phyloP scores from a whole-genome alignment of 768 basidiomycete genomes.

The Phanerochaete carnosa region DNA sequence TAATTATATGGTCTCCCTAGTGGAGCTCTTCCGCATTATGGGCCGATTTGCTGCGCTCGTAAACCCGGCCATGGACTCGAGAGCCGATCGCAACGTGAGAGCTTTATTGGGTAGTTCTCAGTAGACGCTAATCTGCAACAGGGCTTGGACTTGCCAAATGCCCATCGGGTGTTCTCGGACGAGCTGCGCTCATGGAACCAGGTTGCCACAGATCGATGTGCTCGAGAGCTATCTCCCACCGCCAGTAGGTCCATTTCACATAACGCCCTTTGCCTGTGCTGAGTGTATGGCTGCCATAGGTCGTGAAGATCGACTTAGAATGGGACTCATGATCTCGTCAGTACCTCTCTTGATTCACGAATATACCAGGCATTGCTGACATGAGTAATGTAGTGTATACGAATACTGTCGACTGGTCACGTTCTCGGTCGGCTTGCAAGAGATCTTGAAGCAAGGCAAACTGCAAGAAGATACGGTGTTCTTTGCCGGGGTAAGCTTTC shows the following conservation, averaged over 20 bases:
- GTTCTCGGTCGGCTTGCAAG: constrained; percentile 52
- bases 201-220: constrained; percentile 14
- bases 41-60: constrained; percentile 24
- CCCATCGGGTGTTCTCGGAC: constrained; percentile 21
- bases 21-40: constrained; percentile 30
- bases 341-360: background rate
- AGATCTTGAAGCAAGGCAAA: constrained; percentile 37
- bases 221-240: constrained; percentile 14
- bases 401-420: constrained; percentile 45
- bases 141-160: constrained; percentile 18
- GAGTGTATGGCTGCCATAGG: background rate
- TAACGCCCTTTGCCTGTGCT: background rate
- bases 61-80: constrained; percentile 16
- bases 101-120: background rate
- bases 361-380: background rate
- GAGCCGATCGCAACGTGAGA: background rate
- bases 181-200: constrained; percentile 21
- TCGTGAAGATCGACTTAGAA: constrained; percentile 9
- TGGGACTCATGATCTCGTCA: constrained; percentile 14
- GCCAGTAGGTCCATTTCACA: constrained; percentile 9
- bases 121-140: constrained; percentile 2
- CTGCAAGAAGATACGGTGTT: constrained; percentile 28
- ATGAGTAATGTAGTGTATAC: constrained; percentile 3
- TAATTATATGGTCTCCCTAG: constrained; percentile 25
- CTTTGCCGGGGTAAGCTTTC: constrained; percentile 18